Evolutionary conservation across 2,329 filamentous ascomycete genomes (phyloP), one percentile per base, ranked within the genome.

Genomic region (Diaporthe vaccinii): DNA sequence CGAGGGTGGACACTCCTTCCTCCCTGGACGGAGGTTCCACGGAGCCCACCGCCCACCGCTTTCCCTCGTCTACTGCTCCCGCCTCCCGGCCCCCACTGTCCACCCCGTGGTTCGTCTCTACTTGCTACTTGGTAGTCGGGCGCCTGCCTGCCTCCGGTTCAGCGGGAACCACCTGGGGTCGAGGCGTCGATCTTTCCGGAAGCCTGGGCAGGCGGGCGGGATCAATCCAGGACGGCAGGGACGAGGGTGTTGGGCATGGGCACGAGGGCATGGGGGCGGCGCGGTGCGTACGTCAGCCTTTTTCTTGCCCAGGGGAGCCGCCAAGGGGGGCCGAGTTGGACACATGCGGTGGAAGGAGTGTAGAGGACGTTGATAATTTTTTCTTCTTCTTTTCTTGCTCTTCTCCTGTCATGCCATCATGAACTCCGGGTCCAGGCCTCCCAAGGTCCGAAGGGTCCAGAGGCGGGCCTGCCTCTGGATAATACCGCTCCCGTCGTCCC

Each of bases 121-220:
- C 61, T 12, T n/a, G 61, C 44, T 68, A n/a, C 61, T 28, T n/a
- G 61, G 28, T 10, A 3, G 10, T 5, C 59, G 17, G 25, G 39
- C 3, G 39, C 36, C 25, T 6, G 22, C 41, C 39, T 41, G 1
- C 15, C 17, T 34, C 3, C 15, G 41, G 8, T 22, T 10, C 59
- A 65, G 59, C 25, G 25, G 39, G 59, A 22, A 17, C 57, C 17
- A 22, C 51, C 51, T 55, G 51, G 34, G 58, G 15, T 10, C 55
- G 25, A 25, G 46, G 22, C n/a, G 49, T 69, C 65, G 65, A 69
- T 69, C 65, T 39, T 69, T 68, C 65, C 65, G 65, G 65, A 28
- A 39, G 62, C 46, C n/a, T 51, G 62, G 46, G 62, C 62, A 55
- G 25, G 34, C 49, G 65, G 65, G 10, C 34, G n/a, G 34, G 65